Conservation (phyloP, 2,329 filamentous ascomycete species). For the Clarireedia homoeocarpa region DNA sequence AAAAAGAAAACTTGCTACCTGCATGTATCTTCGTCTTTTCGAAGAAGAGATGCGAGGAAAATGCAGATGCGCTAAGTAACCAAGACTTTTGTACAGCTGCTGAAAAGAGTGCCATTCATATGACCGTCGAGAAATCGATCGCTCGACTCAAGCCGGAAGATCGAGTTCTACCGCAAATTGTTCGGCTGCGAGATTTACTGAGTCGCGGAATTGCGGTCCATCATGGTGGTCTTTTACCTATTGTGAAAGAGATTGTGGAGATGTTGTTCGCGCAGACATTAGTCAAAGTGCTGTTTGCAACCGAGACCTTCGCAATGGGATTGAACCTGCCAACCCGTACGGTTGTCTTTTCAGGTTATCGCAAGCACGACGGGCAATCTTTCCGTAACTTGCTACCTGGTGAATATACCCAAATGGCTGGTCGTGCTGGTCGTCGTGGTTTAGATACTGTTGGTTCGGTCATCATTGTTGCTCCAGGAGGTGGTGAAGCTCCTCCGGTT, state of each 20-base stretch:
- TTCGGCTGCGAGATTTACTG: constrained; percentile 76
- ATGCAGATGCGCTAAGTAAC: constrained; percentile 89
- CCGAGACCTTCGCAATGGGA: constrained; percentile 98
- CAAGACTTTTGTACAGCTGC: constrained; percentile 88
- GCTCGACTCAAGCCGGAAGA: constrained; percentile 88
- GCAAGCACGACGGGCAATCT: constrained; percentile 88
- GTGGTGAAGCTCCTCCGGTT: constrained; percentile 82
- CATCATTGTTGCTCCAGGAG: constrained; percentile 77
- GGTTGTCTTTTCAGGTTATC: constrained; percentile 93
- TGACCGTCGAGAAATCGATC: constrained; percentile 93
- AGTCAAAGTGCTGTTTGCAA: constrained; percentile 95
- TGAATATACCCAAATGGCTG: constrained; percentile 98
- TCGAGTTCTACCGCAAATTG: constrained; percentile 81
- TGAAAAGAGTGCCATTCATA: constrained; percentile 95
- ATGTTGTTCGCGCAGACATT: constrained; percentile 91
- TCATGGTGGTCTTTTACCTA: constrained; percentile 87
- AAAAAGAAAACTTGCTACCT: constrained; percentile 78
- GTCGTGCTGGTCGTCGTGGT: constrained; percentile 84
- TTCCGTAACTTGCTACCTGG: constrained; percentile 89
- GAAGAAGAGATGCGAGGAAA: constrained; percentile 95
- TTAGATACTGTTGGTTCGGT: constrained; percentile 89
- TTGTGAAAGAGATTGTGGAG: constrained; percentile 96
- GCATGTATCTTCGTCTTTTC: constrained; percentile 98
- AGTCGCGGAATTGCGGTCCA: constrained; percentile 90
- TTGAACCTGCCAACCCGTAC: constrained; percentile 92